Percentiles rank a stretch among this genome's conserved stretches.
Evolutionary conservation across 495 filamentous ascomycete genomes (phyloP).

Genomic region (Elaphomyces granulatus): DNA sequence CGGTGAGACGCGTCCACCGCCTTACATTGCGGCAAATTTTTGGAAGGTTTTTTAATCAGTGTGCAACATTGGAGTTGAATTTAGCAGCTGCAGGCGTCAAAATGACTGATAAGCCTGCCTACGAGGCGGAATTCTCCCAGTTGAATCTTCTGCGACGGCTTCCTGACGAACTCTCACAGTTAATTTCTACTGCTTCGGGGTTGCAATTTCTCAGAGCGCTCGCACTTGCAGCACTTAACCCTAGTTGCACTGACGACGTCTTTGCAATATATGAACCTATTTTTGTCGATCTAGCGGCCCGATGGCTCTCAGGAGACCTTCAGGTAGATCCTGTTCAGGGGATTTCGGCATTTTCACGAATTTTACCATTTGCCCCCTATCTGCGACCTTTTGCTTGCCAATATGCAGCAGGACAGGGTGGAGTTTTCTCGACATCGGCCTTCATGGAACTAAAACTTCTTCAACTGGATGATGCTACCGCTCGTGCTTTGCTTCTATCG

Average conservation of each 20-base stretch:
- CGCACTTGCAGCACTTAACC: constrained; percentile 48
- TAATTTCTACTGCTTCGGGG: constrained; percentile 47
- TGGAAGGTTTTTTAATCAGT: too few relatives aligned
- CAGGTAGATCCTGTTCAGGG: constrained; percentile 33
- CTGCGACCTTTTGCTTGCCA: constrained; percentile 37
- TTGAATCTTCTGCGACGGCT: constrained; percentile 37
- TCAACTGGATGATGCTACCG: constrained; percentile 22
- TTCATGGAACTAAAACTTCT: constrained; percentile 25
- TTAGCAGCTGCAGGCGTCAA: too few relatives aligned
- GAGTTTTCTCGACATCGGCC: constrained; percentile 26
- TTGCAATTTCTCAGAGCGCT: constrained; percentile 55
- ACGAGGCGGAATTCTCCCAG: constrained; percentile 31
- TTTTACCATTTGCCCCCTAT: constrained; percentile 66
- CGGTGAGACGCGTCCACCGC: too few relatives aligned
- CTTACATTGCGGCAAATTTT: too few relatives aligned
- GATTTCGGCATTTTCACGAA: constrained; percentile 60
- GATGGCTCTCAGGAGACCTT: constrained; percentile 45
- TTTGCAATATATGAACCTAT: constrained; percentile 55
- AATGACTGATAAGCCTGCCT: constrained; percentile 32
- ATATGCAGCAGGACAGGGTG: constrained; percentile 29
- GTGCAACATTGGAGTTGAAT: too few relatives aligned
- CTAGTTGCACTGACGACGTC: constrained; percentile 48
- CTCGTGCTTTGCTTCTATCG: constrained; percentile 42
- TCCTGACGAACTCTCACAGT: constrained; percentile 47
- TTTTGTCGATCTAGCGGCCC: constrained; percentile 65